These are phyloP conservation scores for Russula earlei DNA, from an alignment of 768 basidiomycete species.

Conservation along the genomic window DNA sequence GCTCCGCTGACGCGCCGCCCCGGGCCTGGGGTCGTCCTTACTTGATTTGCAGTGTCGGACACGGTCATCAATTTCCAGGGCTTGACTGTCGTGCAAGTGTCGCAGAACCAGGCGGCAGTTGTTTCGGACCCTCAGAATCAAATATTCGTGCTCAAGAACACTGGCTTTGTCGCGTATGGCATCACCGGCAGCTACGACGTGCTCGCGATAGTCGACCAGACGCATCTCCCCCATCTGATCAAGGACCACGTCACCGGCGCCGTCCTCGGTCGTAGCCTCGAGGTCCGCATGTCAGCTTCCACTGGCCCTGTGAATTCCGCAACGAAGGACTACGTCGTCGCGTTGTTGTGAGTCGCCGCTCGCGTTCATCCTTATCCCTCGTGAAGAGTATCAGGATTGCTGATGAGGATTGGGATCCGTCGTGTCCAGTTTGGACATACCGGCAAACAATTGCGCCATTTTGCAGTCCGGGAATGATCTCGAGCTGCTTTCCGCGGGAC, in stretches of 20 bases:
- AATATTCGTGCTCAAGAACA: conserved; percentile 71
- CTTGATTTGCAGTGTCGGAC: conserved; percentile 45
- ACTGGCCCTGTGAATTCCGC: conserved; percentile 37
- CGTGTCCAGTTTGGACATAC: conserved; percentile 59
- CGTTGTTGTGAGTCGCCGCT: conserved; percentile 53
- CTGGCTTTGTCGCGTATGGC: conserved; percentile 70
- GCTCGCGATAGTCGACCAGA: conserved; percentile 76
- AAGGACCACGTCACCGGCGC: conserved; percentile 54
- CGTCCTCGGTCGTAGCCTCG: conserved; percentile 61
- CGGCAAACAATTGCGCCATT: conserved; percentile 81
- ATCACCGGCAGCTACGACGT: conserved; percentile 68
- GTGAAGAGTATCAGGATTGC: background rate
- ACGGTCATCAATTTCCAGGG: conserved; percentile 75
- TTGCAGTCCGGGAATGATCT: conserved; percentile 75
- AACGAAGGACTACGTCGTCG: conserved; percentile 56
- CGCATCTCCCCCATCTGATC: conserved; percentile 54
- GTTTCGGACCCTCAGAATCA: conserved; percentile 71
- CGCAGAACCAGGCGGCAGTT: conserved; percentile 76
- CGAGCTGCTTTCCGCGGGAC: conserved; percentile 68
- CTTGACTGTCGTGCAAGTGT: conserved; percentile 77
- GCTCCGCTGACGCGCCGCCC: background rate
- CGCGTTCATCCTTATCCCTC: background rate
- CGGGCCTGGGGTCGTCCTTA: background rate
- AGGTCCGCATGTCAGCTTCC: conserved; percentile 56
- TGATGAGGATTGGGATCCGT: background rate